Base-by-base conservation (phyloP, 495 filamentous ascomycete genomes). In the Peziza echinospora region DNA sequence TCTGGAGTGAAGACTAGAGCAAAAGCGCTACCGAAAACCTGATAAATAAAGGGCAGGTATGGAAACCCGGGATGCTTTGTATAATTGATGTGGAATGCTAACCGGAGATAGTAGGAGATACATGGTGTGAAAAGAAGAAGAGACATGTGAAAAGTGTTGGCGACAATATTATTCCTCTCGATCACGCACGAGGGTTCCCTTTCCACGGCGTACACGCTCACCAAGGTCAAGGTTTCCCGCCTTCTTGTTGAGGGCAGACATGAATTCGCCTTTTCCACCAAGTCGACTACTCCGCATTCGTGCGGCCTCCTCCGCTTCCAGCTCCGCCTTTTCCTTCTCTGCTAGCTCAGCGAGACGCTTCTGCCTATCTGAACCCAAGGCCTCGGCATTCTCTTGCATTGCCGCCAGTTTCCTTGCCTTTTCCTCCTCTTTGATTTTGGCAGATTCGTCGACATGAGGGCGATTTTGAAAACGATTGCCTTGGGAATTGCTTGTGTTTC, bases 331-430 rank as follows among this genome's bases (percentile, higher is more conserved):
- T 49, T 92, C 84, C 46, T 68, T 67, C 30, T 72, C 71, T 24
- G 70, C 71, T 30, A 89, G 67, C 4, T 76, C 71, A 1, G 73
- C 71, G 19, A 94, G 65, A 22, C 85, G 75, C 39, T 71, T 69
- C 42, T 75, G 73, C 17, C 89, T 80, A 43, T 80, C 75, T 28
- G 68, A 53, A 59, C 94, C 82, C 49, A 97, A 67, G 10, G 80
- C 72, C 2, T 68, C 67, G n/a, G 89, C 89, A 46, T 82, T 82
- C 21, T 72, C 70, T 55, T 84, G 82, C 89, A 97, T 97, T 26
- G 77, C 80, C 16, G 80, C 83, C 4, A 96, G 66, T 56, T 81
- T 87, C 17, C 69, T 65, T 6, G 70, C 72, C 2, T 71, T 72
- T 48, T 80, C 75, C 13, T 68, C 64, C 26, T 68, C 64, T 2